Evolutionary conservation across 176 grass and related monocot species (phyloP), one percentile per base, ranked within the genome.

Genomic region (Bonia amplexicaulis): DNA sequence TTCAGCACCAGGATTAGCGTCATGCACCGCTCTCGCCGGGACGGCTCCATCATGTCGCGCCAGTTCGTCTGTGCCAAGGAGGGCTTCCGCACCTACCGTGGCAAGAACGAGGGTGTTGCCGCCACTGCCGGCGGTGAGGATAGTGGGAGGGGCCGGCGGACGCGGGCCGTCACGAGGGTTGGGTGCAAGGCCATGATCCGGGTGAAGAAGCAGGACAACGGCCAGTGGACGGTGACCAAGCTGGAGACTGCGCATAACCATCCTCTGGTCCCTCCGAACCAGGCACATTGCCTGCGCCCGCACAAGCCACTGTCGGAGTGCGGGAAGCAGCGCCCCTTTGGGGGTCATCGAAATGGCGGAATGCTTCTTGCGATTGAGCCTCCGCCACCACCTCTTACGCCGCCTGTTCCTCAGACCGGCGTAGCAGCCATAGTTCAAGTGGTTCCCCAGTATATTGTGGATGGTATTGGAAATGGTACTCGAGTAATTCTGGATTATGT

Each of bases 101-200:
- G 88, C 22, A 89, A 91, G 82, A 87, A 73, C 52, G 85, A 91
- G 17, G 75, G 20, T 8, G 68, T 55, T 1, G 54, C 79, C 2
- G 20, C 66, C n/a, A 69, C 33, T 4, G 60, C 58, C 0, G 84
- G 58, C 12, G 73, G 45, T 1, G 80, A 87, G 13, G 67, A 73
- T 66, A 40, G 76, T 27, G 84, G 58, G 37, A 83, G 84, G 69
- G 82, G 83, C 7, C 81, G 88, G 14, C 72, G 92, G 31, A 89
- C 92, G 9, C 64, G 92, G 69, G 92, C 92, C 2, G 85, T 94
- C 85, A 92, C 92, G 0, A 94, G 92, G 57, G 87, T 94, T 39
- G 92, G 92, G 16, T 94, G 92, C 80, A 94, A 94, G 74, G 92
- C 90, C 54, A 94, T 94, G 92, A 92, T 94, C 82, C 78, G 88